Base-by-base conservation (phyloP, 768 basidiomycete genomes). In the Mycena sanguinolenta region DNA sequence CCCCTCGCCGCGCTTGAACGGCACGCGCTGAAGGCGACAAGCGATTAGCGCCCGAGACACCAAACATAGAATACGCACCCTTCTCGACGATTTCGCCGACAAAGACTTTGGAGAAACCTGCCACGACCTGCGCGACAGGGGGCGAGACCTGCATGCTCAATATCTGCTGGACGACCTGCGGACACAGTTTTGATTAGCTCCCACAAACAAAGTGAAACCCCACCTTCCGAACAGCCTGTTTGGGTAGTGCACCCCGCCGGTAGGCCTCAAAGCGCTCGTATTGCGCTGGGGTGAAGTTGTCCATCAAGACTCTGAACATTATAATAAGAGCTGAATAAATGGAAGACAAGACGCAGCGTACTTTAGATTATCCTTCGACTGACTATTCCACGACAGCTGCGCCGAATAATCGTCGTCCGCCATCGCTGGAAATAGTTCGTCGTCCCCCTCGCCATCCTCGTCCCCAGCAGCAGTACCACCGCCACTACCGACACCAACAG, bases 21-120 rank as follows among this genome's bases (percentile, higher is more conserved):
- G 87, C 84, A 12, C 95, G 92, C 25, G 95, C 95, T 96, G 76
- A 10, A 21, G 32, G 25, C 17, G 30, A 19, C 28, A 32, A 54
- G 27, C 25, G 6, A 17, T 53, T 17, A 53, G 52, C 52, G 52
- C n/a, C 27, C 25, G 13, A 46, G 38, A 64, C 32, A 72, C 46
- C 27, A 30, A n/a, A 64, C 54, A 30, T 53, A 62, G n/a, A 36
- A 63, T 5, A 54, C 23, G 19, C 84, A 94, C 95, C 95, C 82
- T 92, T 93, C 77, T 96, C 95, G 21, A 96, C 88, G 7, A 97
- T 93, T 79, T 97, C 95, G 3, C 96, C 96, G 4, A 97, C 95
- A 69, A 96, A 97, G 0, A 97, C 95, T 76, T 97, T 97, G 17
- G 89, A 87, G 66, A 97, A 93, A 70, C 96, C 96, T 7, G 95